Evolutionary conservation across 2,329 filamentous ascomycete genomes (phyloP), one percentile per base, ranked within the genome.

Genomic region (Metarhizium sp.): DNA sequence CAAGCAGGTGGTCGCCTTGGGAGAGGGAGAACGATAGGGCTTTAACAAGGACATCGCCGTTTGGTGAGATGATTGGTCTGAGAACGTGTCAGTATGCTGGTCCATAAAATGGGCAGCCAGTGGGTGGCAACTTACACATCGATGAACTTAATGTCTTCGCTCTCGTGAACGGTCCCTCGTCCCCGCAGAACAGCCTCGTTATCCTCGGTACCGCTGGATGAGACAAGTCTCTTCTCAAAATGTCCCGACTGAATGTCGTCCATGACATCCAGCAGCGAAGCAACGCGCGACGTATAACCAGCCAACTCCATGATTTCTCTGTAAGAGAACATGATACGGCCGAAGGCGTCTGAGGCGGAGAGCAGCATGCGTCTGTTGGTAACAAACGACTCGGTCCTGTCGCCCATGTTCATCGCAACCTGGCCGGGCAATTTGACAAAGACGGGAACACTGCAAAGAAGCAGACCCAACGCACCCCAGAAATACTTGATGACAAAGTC

Each of bases 401-500:
- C 85, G 48, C 86, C 87, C 84, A 88, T 88, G 66, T 75, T 86
- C 63, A 78, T 74, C 13, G 76, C 75, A 47, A 79, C 67, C 60
- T 85, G 78, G 1, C 88, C 88, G 0, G 92, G 91, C 18, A 96
- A 80, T 71, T 92, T 92, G 77, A 99, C 88, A 70, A 99, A 99
- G 2, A 97, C 92, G 0, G 94, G 94, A 0, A 96, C 85, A 70
- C 90, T 95, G 76, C 94, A 99, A 10, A 99, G 84, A 60, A 96
- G 72, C 60, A 99, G 79, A 1, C 94, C 94, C 47, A 99, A 72
- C 2, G 94, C 92, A 45, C 94, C 94, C 94, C 94, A 99, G 73
- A 97, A 94, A 69, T 99, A 99, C 72, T 99, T 99, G 72, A 99
- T 96, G 56, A 97, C 90, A 71, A 96, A 99, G 70, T 99, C 94